Conservation (phyloP, 2,329 filamentous ascomycete species). For the Monosporascus sp. region DNA sequence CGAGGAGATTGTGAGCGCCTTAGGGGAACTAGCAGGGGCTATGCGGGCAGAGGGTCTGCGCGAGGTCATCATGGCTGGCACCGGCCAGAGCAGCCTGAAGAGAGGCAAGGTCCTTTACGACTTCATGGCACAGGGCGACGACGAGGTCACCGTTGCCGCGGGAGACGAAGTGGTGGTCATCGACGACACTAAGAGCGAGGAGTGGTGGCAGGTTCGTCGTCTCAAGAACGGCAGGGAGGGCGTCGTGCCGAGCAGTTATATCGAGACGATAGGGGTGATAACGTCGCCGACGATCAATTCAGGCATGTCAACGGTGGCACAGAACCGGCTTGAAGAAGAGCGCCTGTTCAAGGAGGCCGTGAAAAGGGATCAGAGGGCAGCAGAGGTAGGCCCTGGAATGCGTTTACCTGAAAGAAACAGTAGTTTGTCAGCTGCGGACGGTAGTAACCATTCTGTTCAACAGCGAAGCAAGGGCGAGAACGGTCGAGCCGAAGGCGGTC, state of each 20-base stretch:
- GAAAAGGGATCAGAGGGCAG: conserved; percentile 58
- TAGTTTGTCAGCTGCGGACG: conserved; percentile 64
- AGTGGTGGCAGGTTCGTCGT: conserved; percentile 96
- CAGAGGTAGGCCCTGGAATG: conserved; percentile 74
- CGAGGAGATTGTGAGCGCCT: conserved; percentile 79
- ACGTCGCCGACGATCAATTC: conserved; percentile 45
- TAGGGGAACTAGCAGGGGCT: conserved; percentile 85
- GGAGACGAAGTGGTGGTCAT: conserved; percentile 89
- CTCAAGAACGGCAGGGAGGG: conserved; percentile 91
- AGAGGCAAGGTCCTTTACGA: conserved; percentile 88
- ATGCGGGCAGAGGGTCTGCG: conserved; percentile 75
- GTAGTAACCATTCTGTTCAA: conserved; percentile 61
- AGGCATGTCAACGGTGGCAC: conserved; percentile 63
- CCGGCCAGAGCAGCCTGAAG: conserved; percentile 62
- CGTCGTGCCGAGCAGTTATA: conserved; percentile 93
- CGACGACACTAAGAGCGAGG: conserved; percentile 87
- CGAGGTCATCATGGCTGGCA: conserved; percentile 79
- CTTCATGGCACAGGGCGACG: conserved; percentile 92
- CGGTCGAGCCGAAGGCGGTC: conserved; percentile 50
- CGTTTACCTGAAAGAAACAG: conserved; percentile 72
- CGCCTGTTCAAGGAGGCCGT: conserved; percentile 75
- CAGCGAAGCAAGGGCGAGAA: conserved; percentile 69
- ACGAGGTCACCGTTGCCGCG: conserved; percentile 86
- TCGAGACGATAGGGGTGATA: conserved; percentile 74
- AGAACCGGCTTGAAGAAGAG: conserved; percentile 74